phyloP scores from a whole-genome alignment of 2,329 filamentous ascomycete species.

The Nemania sp. region DNA sequence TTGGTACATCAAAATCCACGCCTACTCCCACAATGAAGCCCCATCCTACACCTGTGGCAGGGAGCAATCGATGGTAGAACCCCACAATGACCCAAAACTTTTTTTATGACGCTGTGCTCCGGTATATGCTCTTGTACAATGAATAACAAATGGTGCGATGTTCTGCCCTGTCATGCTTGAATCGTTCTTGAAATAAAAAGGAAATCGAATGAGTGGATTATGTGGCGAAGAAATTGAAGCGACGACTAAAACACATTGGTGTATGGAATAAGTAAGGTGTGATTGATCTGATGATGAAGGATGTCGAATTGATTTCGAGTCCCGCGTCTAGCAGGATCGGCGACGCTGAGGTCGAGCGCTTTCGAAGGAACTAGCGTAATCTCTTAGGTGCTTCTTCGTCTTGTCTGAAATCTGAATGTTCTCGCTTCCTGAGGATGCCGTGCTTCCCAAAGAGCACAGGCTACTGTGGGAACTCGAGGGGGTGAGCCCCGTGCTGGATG shows the following conservation, averaged over 20 bases:
- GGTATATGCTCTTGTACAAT: slow-evolving; percentile 55
- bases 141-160: slow-evolving; percentile 39
- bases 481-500: slow-evolving; percentile 55
- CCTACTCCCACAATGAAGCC: slow-evolving; percentile 31
- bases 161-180: slow-evolving; percentile 33
- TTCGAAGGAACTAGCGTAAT: slow-evolving; percentile 89
- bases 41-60: slow-evolving; percentile 39
- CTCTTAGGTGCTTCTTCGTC: slow-evolving; percentile 77
- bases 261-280: slow-evolving; percentile 32
- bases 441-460: slow-evolving; percentile 76
- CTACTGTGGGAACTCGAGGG: slow-evolving; percentile 84
- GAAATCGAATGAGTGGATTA: slow-evolving; percentile 38
- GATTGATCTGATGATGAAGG: slow-evolving; percentile 28
- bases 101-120: slow-evolving; percentile 58
- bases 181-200: slow-evolving; percentile 35
- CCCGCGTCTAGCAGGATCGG: slow-evolving; percentile 54
- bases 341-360: slow-evolving; percentile 66
- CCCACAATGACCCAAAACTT: slow-evolving; percentile 40
- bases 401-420: slow-evolving; percentile 70
- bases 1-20: slow-evolving; percentile 37
- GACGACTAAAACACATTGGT: slow-evolving; percentile 33
- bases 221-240: slow-evolving; percentile 17
- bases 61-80: slow-evolving; percentile 38
- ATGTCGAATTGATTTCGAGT: slow-evolving; percentile 8
- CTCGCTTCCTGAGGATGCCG: slow-evolving; percentile 57